Evolutionary conservation across 768 basidiomycete species (phyloP), one percentile per base, ranked within the genome.

Genomic region (Pholiota microspora): DNA sequence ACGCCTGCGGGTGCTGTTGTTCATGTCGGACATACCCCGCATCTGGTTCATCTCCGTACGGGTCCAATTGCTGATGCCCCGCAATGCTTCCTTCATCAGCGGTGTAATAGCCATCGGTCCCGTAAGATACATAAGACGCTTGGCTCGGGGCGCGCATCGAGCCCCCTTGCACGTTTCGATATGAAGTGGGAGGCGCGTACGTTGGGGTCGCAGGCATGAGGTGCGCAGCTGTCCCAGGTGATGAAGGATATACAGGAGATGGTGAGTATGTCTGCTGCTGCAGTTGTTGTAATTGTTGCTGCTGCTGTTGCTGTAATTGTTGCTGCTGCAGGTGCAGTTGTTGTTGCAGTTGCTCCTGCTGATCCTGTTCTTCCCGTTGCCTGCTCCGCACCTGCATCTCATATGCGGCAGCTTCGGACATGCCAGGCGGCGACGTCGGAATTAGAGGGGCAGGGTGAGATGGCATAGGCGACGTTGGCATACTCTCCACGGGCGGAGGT

Each of bases 21-120:
- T 32, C 24, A 23, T 51, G 50, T 12, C 12, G 29, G 12, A 31
- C 7, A 12, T 31, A 31, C 29, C 7, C 29, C 29, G 12, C 29
- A 6, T 31, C 7, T 12, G 29, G 7, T 12, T 6, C 7, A 31
- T 31, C 29, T 6, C 12, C 29, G 29, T 31, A 31, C 29, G 29
- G 29, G 7, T 31, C n/a, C 13, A 45, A 55, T 29, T 53, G 51
- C 32, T 45, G 42, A 31, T 44, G 40, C 21, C 38, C 51, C 15
- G 25, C 51, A 15, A 49, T 49, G 36, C 44, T 35, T 15, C 49
- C 62, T 23, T 67, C 65, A 58, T 66, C 75, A 13, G 65, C 68
- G n/a, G 64, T 59, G 64, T 68, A 75, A 42, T 69, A 75, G 3
- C 73, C 68, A n/a, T 73, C 78, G 34, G 80, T 77, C 34, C 70